Evolutionary conservation across 495 filamentous ascomycete species (phyloP).

Genomic region (Penicillium antarcticum): DNA sequence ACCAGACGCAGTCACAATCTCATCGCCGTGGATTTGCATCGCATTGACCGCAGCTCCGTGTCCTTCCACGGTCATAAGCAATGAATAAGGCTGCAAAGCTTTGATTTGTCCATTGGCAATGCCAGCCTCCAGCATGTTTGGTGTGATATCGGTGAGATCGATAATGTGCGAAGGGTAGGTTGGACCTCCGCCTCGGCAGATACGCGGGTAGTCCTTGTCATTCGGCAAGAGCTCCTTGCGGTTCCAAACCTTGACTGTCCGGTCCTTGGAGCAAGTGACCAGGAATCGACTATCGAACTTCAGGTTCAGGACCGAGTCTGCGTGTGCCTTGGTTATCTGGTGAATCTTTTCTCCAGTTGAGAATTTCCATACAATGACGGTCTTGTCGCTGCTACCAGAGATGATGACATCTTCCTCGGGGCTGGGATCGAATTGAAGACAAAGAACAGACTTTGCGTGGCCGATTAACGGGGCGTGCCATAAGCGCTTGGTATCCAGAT

Average conservation of each 20-base stretch:
- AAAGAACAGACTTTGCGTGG: constrained; percentile 84
- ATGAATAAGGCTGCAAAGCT: constrained; percentile 57
- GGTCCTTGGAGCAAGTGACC: constrained; percentile 96
- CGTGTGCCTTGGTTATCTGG: constrained; percentile 69
- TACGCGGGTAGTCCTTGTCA: constrained; percentile 62
- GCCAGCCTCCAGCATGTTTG: constrained; percentile 38
- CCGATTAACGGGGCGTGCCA: constrained; percentile 66
- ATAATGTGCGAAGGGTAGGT: constrained; percentile 53
- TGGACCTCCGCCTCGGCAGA: constrained; percentile 35
- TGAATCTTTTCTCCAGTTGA: constrained; percentile 81
- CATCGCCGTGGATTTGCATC: constrained; percentile 80
- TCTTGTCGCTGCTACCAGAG: constrained; percentile 87
- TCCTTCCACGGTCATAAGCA: constrained; percentile 73
- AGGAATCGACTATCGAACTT: constrained; percentile 87
- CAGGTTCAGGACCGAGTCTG: constrained; percentile 92
- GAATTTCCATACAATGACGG: constrained; percentile 89
- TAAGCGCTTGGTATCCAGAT: constrained; percentile 76
- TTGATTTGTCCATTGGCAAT: constrained; percentile 38
- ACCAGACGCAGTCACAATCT: constrained; percentile 91
- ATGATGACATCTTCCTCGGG: constrained; percentile 88
- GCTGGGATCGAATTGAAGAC: constrained; percentile 93
- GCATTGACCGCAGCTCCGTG: constrained; percentile 94
- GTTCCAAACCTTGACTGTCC: constrained; percentile 93
- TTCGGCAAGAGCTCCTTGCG: constrained; percentile 64
- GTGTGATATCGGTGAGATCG: constrained; percentile 48